Evolutionary conservation across 2,329 filamentous ascomycete species (phyloP).

Genomic region (Penicillium psychrosexuale): DNA sequence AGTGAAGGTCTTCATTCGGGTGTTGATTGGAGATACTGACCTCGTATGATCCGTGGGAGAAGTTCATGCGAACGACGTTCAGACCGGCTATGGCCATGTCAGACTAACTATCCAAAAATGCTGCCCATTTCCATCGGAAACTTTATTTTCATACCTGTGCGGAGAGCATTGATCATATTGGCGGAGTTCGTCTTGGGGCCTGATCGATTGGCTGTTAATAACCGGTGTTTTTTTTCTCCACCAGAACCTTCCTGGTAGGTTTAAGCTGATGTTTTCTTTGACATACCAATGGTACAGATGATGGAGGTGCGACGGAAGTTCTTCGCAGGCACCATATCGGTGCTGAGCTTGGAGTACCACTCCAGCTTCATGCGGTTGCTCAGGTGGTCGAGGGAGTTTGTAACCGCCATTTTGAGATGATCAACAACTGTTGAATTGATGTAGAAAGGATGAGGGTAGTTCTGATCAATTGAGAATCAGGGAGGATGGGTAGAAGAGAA

Average conservation of each 20-base stretch:
- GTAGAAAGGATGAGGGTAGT: slow-evolving; percentile 4
- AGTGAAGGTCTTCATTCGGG: slow-evolving; percentile 4
- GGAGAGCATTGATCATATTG: slow-evolving; percentile 93
- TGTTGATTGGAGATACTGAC: slow-evolving; percentile 32
- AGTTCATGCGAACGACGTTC: slow-evolving; percentile 99
- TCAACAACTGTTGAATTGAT: slow-evolving; percentile 14
- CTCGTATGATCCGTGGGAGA: slow-evolving; percentile 88
- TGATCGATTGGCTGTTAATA: slow-evolving; percentile 33
- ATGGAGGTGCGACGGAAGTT: slow-evolving; percentile 97
- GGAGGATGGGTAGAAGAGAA: slow-evolving; percentile 14
- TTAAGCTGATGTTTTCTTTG: not conserved
- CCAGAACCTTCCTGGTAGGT: not conserved
- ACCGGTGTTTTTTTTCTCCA: not conserved
- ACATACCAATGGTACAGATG: slow-evolving; percentile 88
- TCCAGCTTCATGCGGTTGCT: slow-evolving; percentile 69
- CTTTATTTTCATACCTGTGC: slow-evolving; percentile 52
- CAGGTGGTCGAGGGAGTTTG: slow-evolving; percentile 83
- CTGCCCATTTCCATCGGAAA: not conserved
- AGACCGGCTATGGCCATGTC: slow-evolving; percentile 63
- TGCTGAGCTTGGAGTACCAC: slow-evolving; percentile 78
- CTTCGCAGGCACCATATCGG: slow-evolving; percentile 77
- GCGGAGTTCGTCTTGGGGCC: slow-evolving; percentile 98
- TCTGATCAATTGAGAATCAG: slow-evolving; percentile 14
- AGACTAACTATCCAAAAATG: slow-evolving; percentile 16
- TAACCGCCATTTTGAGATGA: slow-evolving; percentile 59